These are phyloP conservation scores for Fragilariopsis cylindrus DNA, from an alignment of 108 stramenopile genomes.

Conservation along the genomic window DNA sequence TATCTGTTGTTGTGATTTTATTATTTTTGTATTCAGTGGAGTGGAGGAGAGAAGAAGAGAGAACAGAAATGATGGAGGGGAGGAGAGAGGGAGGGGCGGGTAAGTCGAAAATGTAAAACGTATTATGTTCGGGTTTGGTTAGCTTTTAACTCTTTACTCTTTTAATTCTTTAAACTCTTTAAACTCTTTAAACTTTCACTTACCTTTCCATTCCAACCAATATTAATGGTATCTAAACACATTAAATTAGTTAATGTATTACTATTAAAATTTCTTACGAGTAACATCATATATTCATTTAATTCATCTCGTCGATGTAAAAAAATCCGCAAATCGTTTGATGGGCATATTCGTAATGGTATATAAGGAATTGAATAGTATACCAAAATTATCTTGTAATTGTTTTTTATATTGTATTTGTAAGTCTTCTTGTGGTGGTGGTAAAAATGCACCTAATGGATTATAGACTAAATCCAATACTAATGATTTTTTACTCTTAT, in stretches of 20 bases:
- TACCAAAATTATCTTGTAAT: constrained; percentile 88
- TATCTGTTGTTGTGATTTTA: constrained; percentile 20
- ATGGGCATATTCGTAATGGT: constrained; percentile 99
- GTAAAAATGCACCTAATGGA: constrained; percentile 94
- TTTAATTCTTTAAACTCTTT: neutral
- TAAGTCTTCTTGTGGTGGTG: constrained; percentile 79
- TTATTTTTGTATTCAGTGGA: neutral
- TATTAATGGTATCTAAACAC: constrained; percentile 84
- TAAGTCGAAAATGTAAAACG: neutral
- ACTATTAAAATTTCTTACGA: constrained; percentile 93
- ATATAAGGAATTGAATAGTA: constrained; percentile 87
- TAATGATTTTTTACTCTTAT: constrained; percentile 41
- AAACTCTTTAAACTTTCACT: neutral
- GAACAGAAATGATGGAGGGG: too few species aligned
- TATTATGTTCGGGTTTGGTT: constrained; percentile 1
- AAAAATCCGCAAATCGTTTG: constrained; percentile 95
- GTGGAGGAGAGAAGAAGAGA: neutral
- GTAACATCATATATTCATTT: constrained; percentile 94
- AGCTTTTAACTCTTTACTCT: neutral
- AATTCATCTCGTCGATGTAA: constrained; percentile 87
- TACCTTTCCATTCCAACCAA: constrained; percentile 80
- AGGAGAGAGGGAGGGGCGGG: too few species aligned
- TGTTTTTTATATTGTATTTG: constrained; percentile 88
- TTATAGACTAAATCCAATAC: constrained; percentile 95
- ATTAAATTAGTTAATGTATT: constrained; percentile 79